Conservation (phyloP, 2,329 filamentous ascomycete species). For the Cytospora piceicola region DNA sequence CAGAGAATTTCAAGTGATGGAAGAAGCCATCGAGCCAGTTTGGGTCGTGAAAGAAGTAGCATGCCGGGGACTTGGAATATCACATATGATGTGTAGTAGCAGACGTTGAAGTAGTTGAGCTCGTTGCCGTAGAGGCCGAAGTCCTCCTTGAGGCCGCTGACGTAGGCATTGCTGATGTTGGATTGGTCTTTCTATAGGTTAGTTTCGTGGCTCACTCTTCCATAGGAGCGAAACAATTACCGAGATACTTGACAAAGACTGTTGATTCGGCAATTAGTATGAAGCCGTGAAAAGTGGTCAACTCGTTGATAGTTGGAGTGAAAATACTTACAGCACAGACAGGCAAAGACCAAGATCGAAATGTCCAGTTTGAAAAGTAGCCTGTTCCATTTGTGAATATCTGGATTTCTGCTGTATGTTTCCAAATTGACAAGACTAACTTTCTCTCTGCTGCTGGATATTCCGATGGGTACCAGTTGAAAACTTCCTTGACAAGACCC, state of each 20-base stretch:
- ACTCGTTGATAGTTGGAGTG: no score
- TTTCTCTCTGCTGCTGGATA: conserved; percentile 40
- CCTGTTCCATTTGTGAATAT: conserved; percentile 30
- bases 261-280: neutral
- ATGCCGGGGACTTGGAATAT: conserved; percentile 42
- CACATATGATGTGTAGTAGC: conserved; percentile 46
- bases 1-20: conserved; percentile 40
- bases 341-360: conserved; percentile 40
- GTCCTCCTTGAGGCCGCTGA: conserved; percentile 46
- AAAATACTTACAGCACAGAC: conserved; percentile 39
- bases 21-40: conserved; percentile 39
- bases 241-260: conserved; percentile 43
- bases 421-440: conserved; percentile 28
- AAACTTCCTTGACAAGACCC: conserved; percentile 40
- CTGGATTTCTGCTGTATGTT: neutral
- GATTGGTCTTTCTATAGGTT: conserved; percentile 36
- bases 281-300: neutral
- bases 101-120: conserved; percentile 46
- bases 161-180: conserved; percentile 44
- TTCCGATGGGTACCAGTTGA: conserved; percentile 42
- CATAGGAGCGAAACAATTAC: conserved; percentile 25
- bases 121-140: conserved; percentile 45
- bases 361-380: conserved; percentile 41
- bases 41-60: conserved; percentile 39
- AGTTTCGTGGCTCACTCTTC: neutral